Evolutionary conservation across 805 yeast genomes (phyloP), one percentile per base, ranked within the genome.

Genomic region (Ogataea paraovalis): DNA sequence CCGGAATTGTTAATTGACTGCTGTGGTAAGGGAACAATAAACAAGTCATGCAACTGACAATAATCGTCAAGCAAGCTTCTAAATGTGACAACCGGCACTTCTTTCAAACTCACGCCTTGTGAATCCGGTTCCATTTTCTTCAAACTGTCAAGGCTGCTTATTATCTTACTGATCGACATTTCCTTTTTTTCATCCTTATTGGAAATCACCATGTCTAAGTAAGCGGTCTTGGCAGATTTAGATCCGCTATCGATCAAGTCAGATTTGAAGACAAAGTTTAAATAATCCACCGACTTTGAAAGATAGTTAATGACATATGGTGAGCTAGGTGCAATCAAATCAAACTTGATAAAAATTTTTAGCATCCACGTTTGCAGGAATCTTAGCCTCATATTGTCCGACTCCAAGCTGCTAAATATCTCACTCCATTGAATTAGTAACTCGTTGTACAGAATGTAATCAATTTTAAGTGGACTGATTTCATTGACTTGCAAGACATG

Each of bases 1-100:
- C 82, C 84, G 42, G 45, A 39, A 1, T 32, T 43, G 16, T 50
- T 49, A 14, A 53, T 42, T 7, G 50, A 25, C 4, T 69, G 56
- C 64, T 51, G 59, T 27, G 64, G 60, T 18, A 64, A 48, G 4
- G 73, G 71, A 1, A 65, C 48, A 21, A 81, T 66, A 8, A 73
- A 57, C 21, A 82, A 68, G 33, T 77, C 76, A 42, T 78, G 64
- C 2, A 67, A 64, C 22, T 70, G 58, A 56, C 96, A 88, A 56
- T 70, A 78, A 2, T 78, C 78, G 45, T 75, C 79, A 2, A 87
- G 78, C 18, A 88, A 82, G 45, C 86, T 88, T 52, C 74, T 81
- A 58, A 83, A 82, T 0, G 86, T 70, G 3, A 75, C 68, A 7
- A 34, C 45, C 25, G 39, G 39, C 5, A 21, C 39, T n/a, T 34